A percentile compares a stretch with the other conserved stretches of the same genome.
phyloP scores from a whole-genome alignment of 2,329 filamentous ascomycete genomes.

The Trichoderma atrobrunneum region DNA sequence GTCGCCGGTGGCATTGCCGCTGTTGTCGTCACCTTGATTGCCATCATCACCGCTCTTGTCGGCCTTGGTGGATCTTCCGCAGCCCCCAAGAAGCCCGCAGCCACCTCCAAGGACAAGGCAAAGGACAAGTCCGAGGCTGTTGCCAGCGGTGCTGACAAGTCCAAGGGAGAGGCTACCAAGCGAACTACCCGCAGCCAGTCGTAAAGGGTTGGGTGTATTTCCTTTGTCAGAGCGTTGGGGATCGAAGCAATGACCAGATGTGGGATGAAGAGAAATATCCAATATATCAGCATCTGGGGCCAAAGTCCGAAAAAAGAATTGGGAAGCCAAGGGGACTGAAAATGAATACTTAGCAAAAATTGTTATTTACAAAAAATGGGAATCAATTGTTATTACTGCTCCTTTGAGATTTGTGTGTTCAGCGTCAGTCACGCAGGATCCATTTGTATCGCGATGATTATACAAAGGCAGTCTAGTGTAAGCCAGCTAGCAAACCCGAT shows the following conservation, averaged over 20 bases:
- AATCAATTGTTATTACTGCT: conserved; percentile 15
- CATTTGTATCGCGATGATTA: background rate
- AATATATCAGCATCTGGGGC: conserved; percentile 10
- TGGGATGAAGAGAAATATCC: conserved; percentile 13
- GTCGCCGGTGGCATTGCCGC: conserved; percentile 78
- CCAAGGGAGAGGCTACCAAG: conserved; percentile 70
- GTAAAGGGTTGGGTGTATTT: conserved; percentile 30
- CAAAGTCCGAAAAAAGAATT: background rate
- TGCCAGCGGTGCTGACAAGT: conserved; percentile 64
- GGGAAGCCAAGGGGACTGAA: background rate
- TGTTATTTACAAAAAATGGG: conserved; percentile 9
- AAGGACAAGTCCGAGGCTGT: conserved; percentile 67
- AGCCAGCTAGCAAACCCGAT: background rate
- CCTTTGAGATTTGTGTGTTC: background rate
- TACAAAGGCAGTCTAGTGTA: background rate
- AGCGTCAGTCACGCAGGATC: background rate
- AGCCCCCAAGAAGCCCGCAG: conserved; percentile 69
- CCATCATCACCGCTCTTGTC: conserved; percentile 66
- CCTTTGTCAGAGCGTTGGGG: background rate
- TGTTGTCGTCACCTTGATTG: conserved; percentile 65
- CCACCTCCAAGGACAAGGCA: conserved; percentile 65
- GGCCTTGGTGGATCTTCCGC: conserved; percentile 63
- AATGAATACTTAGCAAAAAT: background rate
- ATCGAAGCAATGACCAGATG: background rate
- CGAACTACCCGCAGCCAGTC: conserved; percentile 57